Base-by-base conservation (phyloP, 192 early-diverging fungal genomes). In the Pilaira anomala region DNA sequence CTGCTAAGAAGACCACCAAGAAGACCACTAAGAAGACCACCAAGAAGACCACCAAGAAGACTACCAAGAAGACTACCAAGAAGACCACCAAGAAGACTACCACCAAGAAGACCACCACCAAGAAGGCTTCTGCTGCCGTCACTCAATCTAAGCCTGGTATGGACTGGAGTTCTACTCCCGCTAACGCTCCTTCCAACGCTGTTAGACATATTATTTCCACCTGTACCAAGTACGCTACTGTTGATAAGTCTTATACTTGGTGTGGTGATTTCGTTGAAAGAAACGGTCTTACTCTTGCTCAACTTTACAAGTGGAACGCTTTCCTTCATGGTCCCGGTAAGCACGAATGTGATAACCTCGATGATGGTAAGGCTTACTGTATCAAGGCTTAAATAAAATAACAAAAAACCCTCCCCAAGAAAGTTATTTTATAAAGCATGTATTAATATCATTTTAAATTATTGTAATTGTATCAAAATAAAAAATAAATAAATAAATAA, bases 331-430 rank as follows among this genome's bases (percentile, higher is more conserved):
- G 66, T 46, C 24, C 40, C 29, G 71, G 53, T 46, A 33, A 19
- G 7, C 71, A 73, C 28, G 29, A 55, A 13, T 73, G 71, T 25
- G 71, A 73, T 18, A 73, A 73, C 65, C 57, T 73, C 8, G 71
- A 73, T 22, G 61, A 53, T 22, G 71, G 65, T 53, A 73, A 67
- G 54, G 60, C 65, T 19, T 73, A 73, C 54, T 73, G 71, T 60
- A 61, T 73, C 42, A 45, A 45, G n/a, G 42, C 42, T n/a, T 45
- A 16, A 45, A 45, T 45, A 45, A 7, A 3, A 45, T 45, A 45
- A 45, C 3, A 16, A 7, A 7, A 7, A 45, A 45, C n/a, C 5
- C 42, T 40, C 39, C 5, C 5, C 39, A 40, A 40, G 5, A 12
- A 8, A 40, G 5, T 45, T 45, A 12, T 45, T 7, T 12, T 16